phyloP scores from a whole-genome alignment of 331 rosid genomes.

The Pyracantha coccinea region DNA sequence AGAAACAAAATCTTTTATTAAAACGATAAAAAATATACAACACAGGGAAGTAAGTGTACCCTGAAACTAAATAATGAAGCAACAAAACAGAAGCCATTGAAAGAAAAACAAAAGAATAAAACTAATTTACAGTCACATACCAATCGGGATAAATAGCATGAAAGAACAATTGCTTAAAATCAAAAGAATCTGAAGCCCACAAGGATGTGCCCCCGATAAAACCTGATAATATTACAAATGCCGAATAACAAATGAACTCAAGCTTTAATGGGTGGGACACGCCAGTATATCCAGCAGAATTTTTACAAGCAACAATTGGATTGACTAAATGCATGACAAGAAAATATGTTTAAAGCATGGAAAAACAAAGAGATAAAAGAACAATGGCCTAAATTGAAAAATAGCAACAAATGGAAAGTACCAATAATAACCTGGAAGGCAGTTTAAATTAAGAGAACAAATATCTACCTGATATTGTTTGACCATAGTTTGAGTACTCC shows the following conservation, averaged over 20 bases:
- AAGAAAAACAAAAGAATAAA: background rate
- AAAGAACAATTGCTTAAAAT: background rate
- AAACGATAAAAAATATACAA: background rate
- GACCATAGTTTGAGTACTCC: slow-evolving; percentile 96
- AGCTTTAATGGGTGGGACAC: background rate
- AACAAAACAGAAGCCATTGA: background rate
- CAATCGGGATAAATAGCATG: background rate
- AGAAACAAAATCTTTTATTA: background rate
- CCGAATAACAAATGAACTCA: background rate
- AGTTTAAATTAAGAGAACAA: background rate
- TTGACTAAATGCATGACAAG: background rate
- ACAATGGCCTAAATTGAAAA: background rate
- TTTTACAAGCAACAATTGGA: background rate
- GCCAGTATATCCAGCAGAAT: background rate
- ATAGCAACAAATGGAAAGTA: background rate
- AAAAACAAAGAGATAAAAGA: background rate
- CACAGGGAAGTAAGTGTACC: background rate
- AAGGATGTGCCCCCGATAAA: background rate
- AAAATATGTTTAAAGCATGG: background rate
- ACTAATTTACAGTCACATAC: background rate
- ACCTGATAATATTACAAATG: background rate
- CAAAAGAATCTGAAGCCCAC: background rate
- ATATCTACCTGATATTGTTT: slow-evolving; percentile 68
- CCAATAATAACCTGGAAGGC: background rate
- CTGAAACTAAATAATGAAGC: background rate